These are phyloP conservation scores for Penicillium italicum DNA, from an alignment of 2,329 filamentous ascomycete genomes.

Conservation along the genomic window DNA sequence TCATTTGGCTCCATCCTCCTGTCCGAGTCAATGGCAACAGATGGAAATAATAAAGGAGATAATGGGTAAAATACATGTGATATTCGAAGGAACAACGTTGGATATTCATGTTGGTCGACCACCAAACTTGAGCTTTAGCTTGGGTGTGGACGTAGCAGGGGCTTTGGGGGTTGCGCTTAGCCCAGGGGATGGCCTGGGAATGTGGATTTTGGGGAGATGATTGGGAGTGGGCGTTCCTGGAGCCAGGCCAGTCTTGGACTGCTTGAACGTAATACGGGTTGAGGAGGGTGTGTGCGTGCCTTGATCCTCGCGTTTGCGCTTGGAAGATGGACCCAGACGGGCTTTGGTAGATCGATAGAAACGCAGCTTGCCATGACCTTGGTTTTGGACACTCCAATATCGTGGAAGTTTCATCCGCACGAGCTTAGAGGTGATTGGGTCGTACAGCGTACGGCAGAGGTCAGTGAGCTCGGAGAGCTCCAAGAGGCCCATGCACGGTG, in stretches of 20 bases:
- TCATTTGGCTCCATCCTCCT: constrained; percentile 5
- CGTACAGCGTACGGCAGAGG: constrained; percentile 56
- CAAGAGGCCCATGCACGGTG: constrained; percentile 48
- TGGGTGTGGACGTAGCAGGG: constrained; percentile 33
- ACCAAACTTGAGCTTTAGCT: constrained; percentile 43
- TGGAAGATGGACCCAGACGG: constrained; percentile 35
- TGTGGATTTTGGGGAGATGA: constrained; percentile 32
- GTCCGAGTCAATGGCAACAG: background rate
- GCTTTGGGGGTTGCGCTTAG: constrained; percentile 28
- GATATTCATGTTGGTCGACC: constrained; percentile 30
- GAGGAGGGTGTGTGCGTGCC: constrained; percentile 32
- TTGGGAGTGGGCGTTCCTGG: constrained; percentile 27
- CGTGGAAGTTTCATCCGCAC: constrained; percentile 54
- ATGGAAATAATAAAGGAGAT: constrained; percentile 13
- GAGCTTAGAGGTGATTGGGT: constrained; percentile 48
- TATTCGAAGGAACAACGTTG: constrained; percentile 6
- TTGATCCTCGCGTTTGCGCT: constrained; percentile 42
- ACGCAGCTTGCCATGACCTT: constrained; percentile 48
- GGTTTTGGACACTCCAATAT: constrained; percentile 54
- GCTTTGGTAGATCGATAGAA: constrained; percentile 41
- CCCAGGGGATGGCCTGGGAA: constrained; percentile 32
- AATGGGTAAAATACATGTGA: constrained; percentile 19
- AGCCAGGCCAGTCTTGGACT: constrained; percentile 32
- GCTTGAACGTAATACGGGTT: constrained; percentile 43
- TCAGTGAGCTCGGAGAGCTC: constrained; percentile 58